Evolutionary conservation across 2,329 filamentous ascomycete genomes (phyloP).

Genomic region (Triangularia setosa): DNA sequence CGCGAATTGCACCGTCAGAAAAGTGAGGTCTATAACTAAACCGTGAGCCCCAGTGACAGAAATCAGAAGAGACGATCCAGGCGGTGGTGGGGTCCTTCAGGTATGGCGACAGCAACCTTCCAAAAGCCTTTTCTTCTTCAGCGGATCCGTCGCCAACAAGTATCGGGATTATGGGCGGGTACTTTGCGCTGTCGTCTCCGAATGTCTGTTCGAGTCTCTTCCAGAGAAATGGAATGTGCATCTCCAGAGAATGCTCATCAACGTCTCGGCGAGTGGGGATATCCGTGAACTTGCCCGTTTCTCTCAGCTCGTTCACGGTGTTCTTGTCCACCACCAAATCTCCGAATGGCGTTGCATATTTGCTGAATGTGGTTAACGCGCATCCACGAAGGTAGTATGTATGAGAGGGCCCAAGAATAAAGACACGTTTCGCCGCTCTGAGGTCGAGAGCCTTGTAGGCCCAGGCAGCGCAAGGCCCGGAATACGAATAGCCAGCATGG

Average conservation of each 20-base stretch:
- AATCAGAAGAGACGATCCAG: slow-evolving; percentile 91
- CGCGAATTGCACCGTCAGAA: slow-evolving; percentile 38
- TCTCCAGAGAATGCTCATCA: slow-evolving; percentile 88
- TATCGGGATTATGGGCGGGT: slow-evolving; percentile 77
- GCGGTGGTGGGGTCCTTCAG: slow-evolving; percentile 69
- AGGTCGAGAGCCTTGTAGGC: slow-evolving; percentile 89
- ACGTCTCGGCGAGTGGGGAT: slow-evolving; percentile 69
- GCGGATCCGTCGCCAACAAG: slow-evolving; percentile 73
- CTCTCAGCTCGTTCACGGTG: slow-evolving; percentile 47
- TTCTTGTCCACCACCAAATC: slow-evolving; percentile 61
- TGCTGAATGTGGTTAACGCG: slow-evolving; percentile 68
- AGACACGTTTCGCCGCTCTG: slow-evolving; percentile 76
- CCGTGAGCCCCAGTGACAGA: slow-evolving; percentile 88
- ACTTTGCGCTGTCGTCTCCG: slow-evolving; percentile 40
- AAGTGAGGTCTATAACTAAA: slow-evolving; percentile 84
- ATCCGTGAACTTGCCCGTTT: slow-evolving; percentile 53
- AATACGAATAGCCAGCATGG: slow-evolving; percentile 91
- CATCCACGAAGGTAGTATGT: slow-evolving; percentile 75
- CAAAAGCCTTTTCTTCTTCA: slow-evolving; percentile 63
- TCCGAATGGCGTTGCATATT: slow-evolving; percentile 73
- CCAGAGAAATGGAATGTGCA: slow-evolving; percentile 93
- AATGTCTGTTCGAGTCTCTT: slow-evolving; percentile 61
- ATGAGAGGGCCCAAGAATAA: slow-evolving; percentile 90
- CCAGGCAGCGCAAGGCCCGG: slow-evolving; percentile 87
- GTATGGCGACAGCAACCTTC: slow-evolving; percentile 70